Evolutionary conservation across 139 green algal species (phyloP), one percentile per base, ranked within the genome.

Genomic region (Diplosphaera chodatii): DNA sequence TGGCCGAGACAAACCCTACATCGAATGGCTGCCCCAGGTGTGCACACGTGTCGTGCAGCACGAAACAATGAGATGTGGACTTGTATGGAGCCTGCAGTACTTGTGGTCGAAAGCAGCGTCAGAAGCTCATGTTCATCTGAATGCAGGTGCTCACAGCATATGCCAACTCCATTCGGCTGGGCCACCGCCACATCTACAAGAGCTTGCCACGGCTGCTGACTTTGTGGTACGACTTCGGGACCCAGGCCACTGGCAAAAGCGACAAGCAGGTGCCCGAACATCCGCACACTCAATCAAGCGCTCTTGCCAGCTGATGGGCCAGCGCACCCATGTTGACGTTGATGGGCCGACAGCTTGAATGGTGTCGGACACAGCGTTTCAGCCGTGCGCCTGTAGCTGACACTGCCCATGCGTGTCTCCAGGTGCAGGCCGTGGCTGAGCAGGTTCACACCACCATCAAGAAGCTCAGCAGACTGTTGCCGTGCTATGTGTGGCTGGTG

Each of bases 141-240:
- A 25, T 25, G 18, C 48, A 59, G 48, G 82, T 88, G 4, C 74
- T 96, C 56, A 25, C 67, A 27, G 77, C 90, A 64, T 98, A 98
- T 71, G 85, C 84, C 15, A 73, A 81, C 32, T 77, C 83, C 28
- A 71, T 96, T 2, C 64, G 75, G 64, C 63, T 82, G 27, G 93
- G 92, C 22, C 71, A 82, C 75, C 72, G 71, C 32, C 83, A 91
- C 81, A 81, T 93, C 34, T 88, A 89, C 73, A 90, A 95, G 70
- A 76, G 82, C 33, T 82, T 99, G 70, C 94, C 94, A 5, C 88
- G 94, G 30, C 74, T 98, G 84, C 86, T 99, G 37, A 99, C 94
- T 0, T 74, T 98, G 4, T 97, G 89, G 87, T 97, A 96, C 71
- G 94, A 98, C 31, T 92, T 94, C 81, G 91, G 92, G 63, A 83